Percentiles rank a stretch among this genome's conserved stretches.
phyloP scores from a whole-genome alignment of 257 asterid genomes.

The Solanum clarkiae region DNA sequence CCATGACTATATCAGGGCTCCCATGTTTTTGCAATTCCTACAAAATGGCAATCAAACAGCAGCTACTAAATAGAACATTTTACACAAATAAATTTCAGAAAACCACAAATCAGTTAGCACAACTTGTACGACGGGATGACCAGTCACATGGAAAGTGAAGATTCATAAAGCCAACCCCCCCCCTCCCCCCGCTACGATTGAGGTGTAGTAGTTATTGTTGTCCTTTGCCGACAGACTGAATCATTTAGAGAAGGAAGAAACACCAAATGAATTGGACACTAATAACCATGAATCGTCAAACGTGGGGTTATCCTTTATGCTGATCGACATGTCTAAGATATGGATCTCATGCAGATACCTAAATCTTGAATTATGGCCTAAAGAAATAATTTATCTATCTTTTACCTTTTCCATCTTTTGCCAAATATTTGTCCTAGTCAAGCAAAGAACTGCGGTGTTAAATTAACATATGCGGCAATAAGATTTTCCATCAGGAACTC shows the following conservation, averaged over 20 bases:
- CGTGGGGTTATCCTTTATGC: not conserved
- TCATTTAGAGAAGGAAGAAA: not conserved
- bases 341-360: not conserved
- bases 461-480: not conserved
- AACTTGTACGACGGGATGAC: not conserved
- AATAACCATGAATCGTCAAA: not conserved
- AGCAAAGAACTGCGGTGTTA: not conserved
- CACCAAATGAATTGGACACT: not conserved
- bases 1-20: constrained; percentile 90
- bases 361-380: not conserved
- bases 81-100: not conserved
- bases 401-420: not conserved
- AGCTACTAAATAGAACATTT: not conserved
- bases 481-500: not conserved
- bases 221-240: not conserved
- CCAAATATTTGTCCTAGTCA: not conserved
- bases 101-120: not conserved
- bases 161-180: not conserved
- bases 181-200: not conserved
- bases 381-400: not conserved
- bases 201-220: not conserved
- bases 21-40: constrained; percentile 97
- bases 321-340: not conserved
- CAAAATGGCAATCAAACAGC: not conserved
- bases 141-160: not conserved